Evolutionary conservation across 148 eudicot genomes (phyloP).

Genomic region (Salicornia ramosissima): DNA sequence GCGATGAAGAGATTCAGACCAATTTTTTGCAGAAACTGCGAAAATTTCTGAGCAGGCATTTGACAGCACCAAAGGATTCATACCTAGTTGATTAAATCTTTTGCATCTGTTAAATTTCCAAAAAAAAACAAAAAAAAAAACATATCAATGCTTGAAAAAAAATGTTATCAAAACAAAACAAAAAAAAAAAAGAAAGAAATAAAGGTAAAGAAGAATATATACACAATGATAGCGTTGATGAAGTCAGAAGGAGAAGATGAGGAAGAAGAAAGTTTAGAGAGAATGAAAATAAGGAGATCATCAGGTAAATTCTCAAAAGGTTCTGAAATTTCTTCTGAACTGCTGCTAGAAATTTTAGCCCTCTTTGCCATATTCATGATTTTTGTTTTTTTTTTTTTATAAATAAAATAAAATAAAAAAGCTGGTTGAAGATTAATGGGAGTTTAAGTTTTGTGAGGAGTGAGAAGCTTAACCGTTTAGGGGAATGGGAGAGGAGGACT

Average conservation of each 20-base stretch:
- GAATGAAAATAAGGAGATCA: slow-evolving; percentile 43
- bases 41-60: slow-evolving; percentile 48
- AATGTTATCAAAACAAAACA: no score
- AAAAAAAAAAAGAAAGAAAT: not conserved
- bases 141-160: not conserved
- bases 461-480: no score
- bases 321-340: slow-evolving; percentile 21
- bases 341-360: not conserved
- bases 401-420: no score
- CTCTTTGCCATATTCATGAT: not conserved
- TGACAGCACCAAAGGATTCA: slow-evolving; percentile 48
- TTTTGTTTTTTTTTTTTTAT: not conserved
- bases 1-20: slow-evolving; percentile 64
- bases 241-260: slow-evolving; percentile 47
- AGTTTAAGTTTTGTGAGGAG: no score
- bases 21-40: slow-evolving; percentile 49
- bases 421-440: no score
- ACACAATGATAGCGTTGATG: slow-evolving; percentile 36
- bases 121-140: not conserved
- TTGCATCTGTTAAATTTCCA: slow-evolving; percentile 59
- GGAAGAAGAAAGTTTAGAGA: slow-evolving; percentile 38
- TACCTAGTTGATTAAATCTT: slow-evolving; percentile 56
- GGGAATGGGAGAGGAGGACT: no score
- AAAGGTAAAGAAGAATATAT: not conserved
- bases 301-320: slow-evolving; percentile 44